phyloP scores from a whole-genome alignment of 2,329 filamentous ascomycete species.

The Teratosphaeria gauchensis region DNA sequence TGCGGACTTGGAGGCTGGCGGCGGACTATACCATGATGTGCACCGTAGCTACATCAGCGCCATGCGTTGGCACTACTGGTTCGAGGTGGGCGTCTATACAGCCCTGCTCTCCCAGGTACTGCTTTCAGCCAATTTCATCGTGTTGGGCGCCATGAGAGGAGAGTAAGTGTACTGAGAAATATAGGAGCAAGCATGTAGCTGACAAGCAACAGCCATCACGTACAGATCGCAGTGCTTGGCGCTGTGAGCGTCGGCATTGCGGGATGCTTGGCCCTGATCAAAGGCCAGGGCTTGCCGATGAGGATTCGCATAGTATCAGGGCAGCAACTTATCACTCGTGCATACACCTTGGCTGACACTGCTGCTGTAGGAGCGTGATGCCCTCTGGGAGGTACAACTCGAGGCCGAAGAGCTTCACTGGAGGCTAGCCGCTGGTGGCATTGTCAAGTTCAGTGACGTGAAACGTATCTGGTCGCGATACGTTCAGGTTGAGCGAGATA shows the following conservation, averaged over 20 bases:
- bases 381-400: slow-evolving; percentile 5
- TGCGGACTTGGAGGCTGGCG: slow-evolving; percentile 3
- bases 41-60: neutral
- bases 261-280: slow-evolving; percentile 5
- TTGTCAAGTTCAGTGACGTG: slow-evolving; percentile 5
- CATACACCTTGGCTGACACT: neutral
- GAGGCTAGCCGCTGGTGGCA: slow-evolving; percentile 2
- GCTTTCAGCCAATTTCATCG: slow-evolving; percentile 6
- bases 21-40: slow-evolving; percentile 5
- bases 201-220: neutral
- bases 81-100: slow-evolving; percentile 4
- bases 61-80: slow-evolving; percentile 1
- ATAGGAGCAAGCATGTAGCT: neutral
- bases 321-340: neutral
- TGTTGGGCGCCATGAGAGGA: slow-evolving; percentile 4
- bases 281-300: slow-evolving; percentile 7
- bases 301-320: slow-evolving; percentile 4
- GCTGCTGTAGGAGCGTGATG: slow-evolving; percentile 4
- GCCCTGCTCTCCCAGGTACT: slow-evolving; percentile 7
- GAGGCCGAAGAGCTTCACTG: slow-evolving; percentile 6
- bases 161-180: neutral
- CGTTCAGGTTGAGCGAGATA: slow-evolving; percentile 5
- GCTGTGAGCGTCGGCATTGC: slow-evolving; percentile 5
- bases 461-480: slow-evolving; percentile 4
- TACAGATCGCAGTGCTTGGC: slow-evolving; percentile 6